Conservation (phyloP, 768 basidiomycete genomes). For the Pholiota microspora region DNA sequence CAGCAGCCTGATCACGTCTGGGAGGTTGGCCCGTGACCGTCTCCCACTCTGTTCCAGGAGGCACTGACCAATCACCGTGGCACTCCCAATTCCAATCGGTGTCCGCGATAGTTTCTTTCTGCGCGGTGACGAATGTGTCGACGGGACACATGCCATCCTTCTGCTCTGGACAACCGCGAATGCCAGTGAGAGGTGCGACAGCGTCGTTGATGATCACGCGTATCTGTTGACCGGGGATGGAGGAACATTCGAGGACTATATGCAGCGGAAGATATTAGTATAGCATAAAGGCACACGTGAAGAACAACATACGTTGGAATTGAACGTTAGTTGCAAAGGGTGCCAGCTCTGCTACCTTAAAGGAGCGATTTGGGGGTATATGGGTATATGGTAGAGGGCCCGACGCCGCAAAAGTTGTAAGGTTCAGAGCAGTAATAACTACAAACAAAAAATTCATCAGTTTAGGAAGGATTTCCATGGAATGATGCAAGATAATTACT, state of each 20-base stretch:
- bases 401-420: constrained; percentile 66
- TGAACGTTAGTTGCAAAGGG: constrained; percentile 90
- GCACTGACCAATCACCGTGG: constrained; percentile 71
- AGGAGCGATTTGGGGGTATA: constrained; percentile 62
- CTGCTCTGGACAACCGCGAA: constrained; percentile 70
- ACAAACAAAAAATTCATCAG: neutral
- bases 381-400: constrained; percentile 79
- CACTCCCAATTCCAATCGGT: constrained; percentile 81
- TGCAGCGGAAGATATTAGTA: constrained; percentile 1
- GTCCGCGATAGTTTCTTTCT: constrained; percentile 60
- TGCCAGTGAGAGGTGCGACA: constrained; percentile 74
- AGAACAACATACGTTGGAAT: constrained; percentile 82
- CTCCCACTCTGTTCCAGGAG: constrained; percentile 64
- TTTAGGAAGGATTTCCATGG: neutral
- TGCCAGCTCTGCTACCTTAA: constrained; percentile 72
- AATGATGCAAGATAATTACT: constrained; percentile 44
- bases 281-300: too few relatives aligned
- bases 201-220: constrained; percentile 89
- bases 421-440: constrained; percentile 85
- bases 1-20: constrained; percentile 8
- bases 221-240: constrained; percentile 55
- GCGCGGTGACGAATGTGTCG: constrained; percentile 64
- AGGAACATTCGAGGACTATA: constrained; percentile 62
- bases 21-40: constrained; percentile 73
- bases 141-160: constrained; percentile 79